Conservation (phyloP, 2,329 filamentous ascomycete species). For the Paramyrothecium sp. region DNA sequence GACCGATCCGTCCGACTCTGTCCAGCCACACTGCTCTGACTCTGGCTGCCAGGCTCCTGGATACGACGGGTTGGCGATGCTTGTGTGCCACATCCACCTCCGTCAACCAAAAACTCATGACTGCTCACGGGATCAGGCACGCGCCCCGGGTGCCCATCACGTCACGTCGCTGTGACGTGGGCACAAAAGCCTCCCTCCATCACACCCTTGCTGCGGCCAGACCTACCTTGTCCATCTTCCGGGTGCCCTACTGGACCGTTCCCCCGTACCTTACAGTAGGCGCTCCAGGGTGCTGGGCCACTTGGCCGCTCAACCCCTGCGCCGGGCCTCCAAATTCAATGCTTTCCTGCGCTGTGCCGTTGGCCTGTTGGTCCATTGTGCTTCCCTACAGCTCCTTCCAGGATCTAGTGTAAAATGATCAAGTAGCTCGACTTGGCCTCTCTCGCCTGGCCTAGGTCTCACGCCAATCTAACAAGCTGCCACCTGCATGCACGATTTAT, state of each 20-base stretch:
- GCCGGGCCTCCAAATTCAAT: neutral
- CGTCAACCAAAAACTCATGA: neutral
- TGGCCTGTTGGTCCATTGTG: neutral
- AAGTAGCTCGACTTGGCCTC: neutral
- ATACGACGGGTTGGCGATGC: too few species aligned
- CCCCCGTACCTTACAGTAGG: neutral
- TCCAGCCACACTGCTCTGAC: neutral
- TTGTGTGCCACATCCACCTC: too few species aligned
- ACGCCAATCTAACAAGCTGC: too few species aligned
- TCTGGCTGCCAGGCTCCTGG: too few species aligned
- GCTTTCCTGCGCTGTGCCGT: neutral
- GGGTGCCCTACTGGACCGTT: neutral
- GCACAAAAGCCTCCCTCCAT: neutral
- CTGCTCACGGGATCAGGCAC: neutral
- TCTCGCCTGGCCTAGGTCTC: neutral
- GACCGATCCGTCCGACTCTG: neutral
- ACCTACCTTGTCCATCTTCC: neutral
- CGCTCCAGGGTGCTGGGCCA: neutral
- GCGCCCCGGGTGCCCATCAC: neutral
- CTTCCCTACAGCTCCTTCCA: neutral
- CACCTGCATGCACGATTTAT: neutral
- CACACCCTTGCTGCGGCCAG: neutral
- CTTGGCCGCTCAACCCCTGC: neutral
- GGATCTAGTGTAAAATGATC: neutral
- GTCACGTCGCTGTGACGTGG: neutral